A percentile compares a stretch with the other conserved stretches of the same genome.
phyloP scores from a whole-genome alignment of 2,329 filamentous ascomycete genomes.

The Cercospora zeina region DNA sequence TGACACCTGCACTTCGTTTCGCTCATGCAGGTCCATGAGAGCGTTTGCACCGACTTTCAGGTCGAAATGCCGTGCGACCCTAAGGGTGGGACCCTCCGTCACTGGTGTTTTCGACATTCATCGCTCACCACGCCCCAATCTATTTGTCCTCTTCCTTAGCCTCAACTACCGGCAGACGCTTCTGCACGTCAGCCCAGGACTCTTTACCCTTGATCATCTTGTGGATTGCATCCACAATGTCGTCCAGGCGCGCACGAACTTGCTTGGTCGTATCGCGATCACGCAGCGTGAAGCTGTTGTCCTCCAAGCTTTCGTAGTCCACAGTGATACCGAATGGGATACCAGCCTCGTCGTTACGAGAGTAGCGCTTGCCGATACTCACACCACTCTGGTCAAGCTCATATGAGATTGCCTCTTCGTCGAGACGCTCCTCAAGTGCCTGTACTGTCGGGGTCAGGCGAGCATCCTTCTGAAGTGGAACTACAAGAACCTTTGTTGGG shows the following conservation, averaged over 20 bases:
- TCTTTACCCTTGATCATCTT: slow-evolving; percentile 63
- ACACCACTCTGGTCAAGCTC: slow-evolving; percentile 87
- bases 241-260: slow-evolving; percentile 78
- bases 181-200: slow-evolving; percentile 69
- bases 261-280: slow-evolving; percentile 90
- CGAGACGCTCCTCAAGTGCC: slow-evolving; percentile 72
- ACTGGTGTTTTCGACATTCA: not conserved
- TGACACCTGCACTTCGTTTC: slow-evolving; percentile 2
- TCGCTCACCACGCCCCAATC: slow-evolving; percentile 12
- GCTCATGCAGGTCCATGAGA: slow-evolving; percentile 12
- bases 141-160: slow-evolving; percentile 62
- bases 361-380: slow-evolving; percentile 91
- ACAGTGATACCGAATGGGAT: slow-evolving; percentile 92
- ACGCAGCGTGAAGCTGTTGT: slow-evolving; percentile 80
- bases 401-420: slow-evolving; percentile 74
- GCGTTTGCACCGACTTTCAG: slow-evolving; percentile 23
- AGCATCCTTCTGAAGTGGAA: slow-evolving; percentile 78
- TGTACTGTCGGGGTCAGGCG: slow-evolving; percentile 77
- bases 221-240: slow-evolving; percentile 73
- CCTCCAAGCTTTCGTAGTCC: slow-evolving; percentile 92
- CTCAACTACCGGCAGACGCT: slow-evolving; percentile 80
- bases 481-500: slow-evolving; percentile 92
- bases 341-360: slow-evolving; percentile 91
- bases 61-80: slow-evolving; percentile 25
- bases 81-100: slow-evolving; percentile 1